These are phyloP conservation scores for Purpureocillium takamizusanense DNA, from an alignment of 2,329 filamentous ascomycete genomes.

Conservation along the genomic window DNA sequence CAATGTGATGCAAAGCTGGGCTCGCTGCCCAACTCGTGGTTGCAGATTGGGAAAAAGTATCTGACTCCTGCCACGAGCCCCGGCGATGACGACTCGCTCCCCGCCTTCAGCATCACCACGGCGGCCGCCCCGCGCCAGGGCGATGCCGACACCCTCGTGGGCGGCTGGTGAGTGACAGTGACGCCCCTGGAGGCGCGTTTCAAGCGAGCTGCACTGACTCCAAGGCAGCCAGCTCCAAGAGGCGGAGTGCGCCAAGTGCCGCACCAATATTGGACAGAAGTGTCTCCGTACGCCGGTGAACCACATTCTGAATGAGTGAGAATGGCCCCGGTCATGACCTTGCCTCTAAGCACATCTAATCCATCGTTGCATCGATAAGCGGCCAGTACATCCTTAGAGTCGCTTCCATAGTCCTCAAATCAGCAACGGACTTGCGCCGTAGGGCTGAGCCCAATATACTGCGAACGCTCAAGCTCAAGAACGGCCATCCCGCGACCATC, in stretches of 20 bases:
- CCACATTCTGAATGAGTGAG: slow-evolving; percentile 28
- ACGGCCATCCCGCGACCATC: slow-evolving; percentile 2
- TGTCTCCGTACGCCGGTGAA: slow-evolving; percentile 23
- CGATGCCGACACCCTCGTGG: slow-evolving; percentile 24
- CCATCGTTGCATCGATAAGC: slow-evolving; percentile 13
- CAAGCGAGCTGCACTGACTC: not conserved
- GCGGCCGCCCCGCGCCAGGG: slow-evolving; percentile 18
- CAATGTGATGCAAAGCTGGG: slow-evolving; percentile 20
- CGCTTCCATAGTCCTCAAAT: slow-evolving; percentile 17
- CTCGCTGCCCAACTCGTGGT: slow-evolving; percentile 27
- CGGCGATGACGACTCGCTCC: slow-evolving; percentile 2
- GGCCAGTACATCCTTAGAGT: slow-evolving; percentile 25
- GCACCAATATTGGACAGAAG: slow-evolving; percentile 21
- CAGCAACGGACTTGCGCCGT: slow-evolving; percentile 10
- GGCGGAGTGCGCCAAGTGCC: slow-evolving; percentile 23
- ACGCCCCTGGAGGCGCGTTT: not conserved
- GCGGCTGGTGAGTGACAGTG: slow-evolving; percentile 19
- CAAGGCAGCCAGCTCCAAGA: slow-evolving; percentile 22
- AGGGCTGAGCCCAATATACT: slow-evolving; percentile 21
- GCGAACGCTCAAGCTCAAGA: slow-evolving; percentile 20
- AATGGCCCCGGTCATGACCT: no score
- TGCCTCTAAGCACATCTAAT: no score
- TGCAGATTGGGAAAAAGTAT: slow-evolving; percentile 28
- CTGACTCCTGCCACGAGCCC: slow-evolving; percentile 24
- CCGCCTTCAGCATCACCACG: slow-evolving; percentile 9